Evolutionary conservation across 371 early-diverging fungal species (phyloP).

Genomic region (Blakeslea trispora): DNA sequence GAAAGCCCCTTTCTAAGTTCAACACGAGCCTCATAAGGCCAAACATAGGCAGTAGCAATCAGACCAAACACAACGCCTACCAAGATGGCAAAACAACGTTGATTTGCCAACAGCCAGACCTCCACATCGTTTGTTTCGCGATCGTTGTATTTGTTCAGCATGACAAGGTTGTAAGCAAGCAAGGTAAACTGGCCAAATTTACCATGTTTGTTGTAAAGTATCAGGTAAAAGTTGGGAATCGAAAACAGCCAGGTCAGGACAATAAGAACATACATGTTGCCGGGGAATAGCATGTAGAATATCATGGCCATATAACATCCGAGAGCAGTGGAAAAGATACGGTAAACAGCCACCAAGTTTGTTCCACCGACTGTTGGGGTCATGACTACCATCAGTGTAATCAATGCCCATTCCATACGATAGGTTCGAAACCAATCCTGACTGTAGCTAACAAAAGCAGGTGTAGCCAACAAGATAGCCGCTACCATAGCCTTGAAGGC

Average conservation of each 20-base stretch:
- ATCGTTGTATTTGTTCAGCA: constrained; percentile 72
- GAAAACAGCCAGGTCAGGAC: constrained; percentile 66
- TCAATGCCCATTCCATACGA: constrained; percentile 80
- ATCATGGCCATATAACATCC: constrained; percentile 65
- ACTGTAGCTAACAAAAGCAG: constrained; percentile 70
- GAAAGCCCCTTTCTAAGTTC: constrained; percentile 73
- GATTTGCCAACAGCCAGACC: constrained; percentile 59
- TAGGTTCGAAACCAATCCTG: constrained; percentile 62
- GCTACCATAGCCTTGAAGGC: constrained; percentile 73
- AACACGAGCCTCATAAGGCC: constrained; percentile 84
- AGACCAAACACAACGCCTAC: constrained; percentile 60
- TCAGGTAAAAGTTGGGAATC: constrained; percentile 69
- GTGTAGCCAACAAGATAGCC: constrained; percentile 57
- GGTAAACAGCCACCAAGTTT: constrained; percentile 68
- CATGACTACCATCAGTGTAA: constrained; percentile 80
- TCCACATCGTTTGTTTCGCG: constrained; percentile 59
- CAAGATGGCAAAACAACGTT: constrained; percentile 67
- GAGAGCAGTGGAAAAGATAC: constrained; percentile 70
- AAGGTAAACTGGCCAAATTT: constrained; percentile 76
- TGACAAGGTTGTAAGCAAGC: constrained; percentile 75
- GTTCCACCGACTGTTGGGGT: constrained; percentile 85
- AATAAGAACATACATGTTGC: constrained; percentile 50
- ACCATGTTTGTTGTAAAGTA: constrained; percentile 67
- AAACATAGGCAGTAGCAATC: constrained; percentile 62
- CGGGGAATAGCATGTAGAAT: constrained; percentile 59